Evolutionary conservation across 2,329 filamentous ascomycete genomes (phyloP).

Genomic region (Paraconiothyrium sp.): DNA sequence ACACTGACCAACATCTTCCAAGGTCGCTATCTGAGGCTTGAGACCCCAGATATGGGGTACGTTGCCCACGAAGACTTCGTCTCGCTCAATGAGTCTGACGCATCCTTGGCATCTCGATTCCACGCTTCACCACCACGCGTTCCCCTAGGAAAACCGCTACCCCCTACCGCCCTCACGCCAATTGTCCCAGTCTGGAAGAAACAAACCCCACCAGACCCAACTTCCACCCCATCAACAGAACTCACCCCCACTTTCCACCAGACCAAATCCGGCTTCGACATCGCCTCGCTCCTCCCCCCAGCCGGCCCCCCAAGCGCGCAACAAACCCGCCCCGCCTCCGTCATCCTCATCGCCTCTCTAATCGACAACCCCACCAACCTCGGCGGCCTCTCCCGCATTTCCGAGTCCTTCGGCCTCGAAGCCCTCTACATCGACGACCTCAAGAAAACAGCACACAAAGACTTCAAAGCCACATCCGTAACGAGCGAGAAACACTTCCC

Average conservation of each 20-base stretch:
- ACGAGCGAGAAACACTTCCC: constrained; percentile 60
- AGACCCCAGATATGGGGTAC: constrained; percentile 52
- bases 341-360: constrained; percentile 61
- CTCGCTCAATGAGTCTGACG: constrained; percentile 43
- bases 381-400: constrained; percentile 60
- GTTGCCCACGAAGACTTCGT: constrained; percentile 54
- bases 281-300: constrained; percentile 37
- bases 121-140: constrained; percentile 39
- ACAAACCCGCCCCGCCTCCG: constrained; percentile 39
- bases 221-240: neutral
- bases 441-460: constrained; percentile 53
- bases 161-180: neutral
- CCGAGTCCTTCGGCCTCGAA: constrained; percentile 61
- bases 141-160: constrained; percentile 37
- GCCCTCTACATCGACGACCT: constrained; percentile 57
- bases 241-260: constrained; percentile 52
- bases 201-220: neutral
- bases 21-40: constrained; percentile 56
- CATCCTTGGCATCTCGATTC: neutral
- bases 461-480: constrained; percentile 61
- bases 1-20: constrained; percentile 57
- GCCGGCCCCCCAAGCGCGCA: constrained; percentile 29
- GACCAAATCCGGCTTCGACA: constrained; percentile 61
- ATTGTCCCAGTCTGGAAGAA: neutral
- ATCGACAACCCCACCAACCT: constrained; percentile 62